These are phyloP conservation scores for Yamadazyma epiphylla DNA, from an alignment of 1,139 yeast genomes.

Conservation along the genomic window DNA sequence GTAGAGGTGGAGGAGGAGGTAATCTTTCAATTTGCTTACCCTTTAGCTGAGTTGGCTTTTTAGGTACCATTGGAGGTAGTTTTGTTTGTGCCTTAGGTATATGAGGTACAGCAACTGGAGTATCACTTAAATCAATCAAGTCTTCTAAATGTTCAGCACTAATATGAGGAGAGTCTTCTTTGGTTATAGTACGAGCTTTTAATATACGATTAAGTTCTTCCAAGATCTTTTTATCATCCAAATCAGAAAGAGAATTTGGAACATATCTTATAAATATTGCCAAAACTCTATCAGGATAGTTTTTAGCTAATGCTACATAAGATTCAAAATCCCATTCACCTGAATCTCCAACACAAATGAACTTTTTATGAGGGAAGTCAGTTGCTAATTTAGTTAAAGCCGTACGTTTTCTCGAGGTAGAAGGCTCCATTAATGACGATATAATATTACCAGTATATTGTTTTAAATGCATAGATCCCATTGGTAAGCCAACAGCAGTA, in stretches of 20 bases:
- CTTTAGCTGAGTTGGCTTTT: conserved; percentile 31
- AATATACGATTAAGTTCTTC: conserved; percentile 25
- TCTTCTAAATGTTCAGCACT: conserved; percentile 18
- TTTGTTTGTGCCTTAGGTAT: conserved; percentile 14
- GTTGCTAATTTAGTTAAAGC: conserved; percentile 59
- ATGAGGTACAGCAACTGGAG: conserved; percentile 19
- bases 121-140: conserved; percentile 34
- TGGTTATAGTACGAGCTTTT: conserved; percentile 2
- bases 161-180: not conserved
- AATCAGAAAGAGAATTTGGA: conserved; percentile 58
- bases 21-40: conserved; percentile 17
- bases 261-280: conserved; percentile 85
- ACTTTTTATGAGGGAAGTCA: conserved; percentile 76
- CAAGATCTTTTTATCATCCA: conserved; percentile 40
- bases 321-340: conserved; percentile 96
- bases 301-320: conserved; percentile 64
- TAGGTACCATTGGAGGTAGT: conserved; percentile 39
- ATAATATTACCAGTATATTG: conserved; percentile 81
- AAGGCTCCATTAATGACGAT: conserved; percentile 80
- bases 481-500: conserved; percentile 55
- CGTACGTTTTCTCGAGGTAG: conserved; percentile 72
- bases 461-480: conserved; percentile 78
- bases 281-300: conserved; percentile 57
- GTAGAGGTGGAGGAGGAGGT: conserved; percentile 14
- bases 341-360: conserved; percentile 87